A percentile compares a stretch with the other conserved stretches of the same genome.
phyloP scores from a whole-genome alignment of 495 filamentous ascomycete species.

The Tuber microsphaerosporum region DNA sequence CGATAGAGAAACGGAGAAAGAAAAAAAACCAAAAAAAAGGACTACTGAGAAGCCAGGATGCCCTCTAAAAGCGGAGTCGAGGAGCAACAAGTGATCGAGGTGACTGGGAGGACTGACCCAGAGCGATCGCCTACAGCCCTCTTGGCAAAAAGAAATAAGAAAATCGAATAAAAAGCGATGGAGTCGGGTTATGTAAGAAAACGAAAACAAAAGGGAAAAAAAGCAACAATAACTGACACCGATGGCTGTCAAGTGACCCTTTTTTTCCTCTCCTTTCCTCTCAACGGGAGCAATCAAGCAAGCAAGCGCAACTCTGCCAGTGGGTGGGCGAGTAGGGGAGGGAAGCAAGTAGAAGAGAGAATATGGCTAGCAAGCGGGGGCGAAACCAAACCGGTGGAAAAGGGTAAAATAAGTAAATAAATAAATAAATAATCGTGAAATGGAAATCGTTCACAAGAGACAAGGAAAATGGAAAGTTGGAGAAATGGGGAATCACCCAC shows the following conservation, averaged over 20 bases:
- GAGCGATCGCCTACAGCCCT: slow-evolving; percentile 23
- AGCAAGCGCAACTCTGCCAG: neutral
- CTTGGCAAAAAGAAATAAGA: slow-evolving; percentile 14
- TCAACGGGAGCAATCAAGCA: neutral
- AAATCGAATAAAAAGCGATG: neutral
- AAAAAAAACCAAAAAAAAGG: neutral
- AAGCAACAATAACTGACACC: slow-evolving; percentile 11
- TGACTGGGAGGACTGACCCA: slow-evolving; percentile 28
- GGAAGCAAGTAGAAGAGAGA: neutral
- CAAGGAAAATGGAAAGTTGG: neutral
- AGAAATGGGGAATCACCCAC: neutral
- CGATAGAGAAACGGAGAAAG: neutral
- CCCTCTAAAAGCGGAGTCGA: slow-evolving; percentile 10
- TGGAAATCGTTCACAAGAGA: neutral
- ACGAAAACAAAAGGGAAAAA: slow-evolving; percentile 2
- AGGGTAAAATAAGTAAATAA: neutral
- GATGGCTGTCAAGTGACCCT: slow-evolving; percentile 19
- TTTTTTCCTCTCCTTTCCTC: slow-evolving; percentile 1
- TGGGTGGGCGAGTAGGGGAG: neutral
- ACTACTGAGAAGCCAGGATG: slow-evolving; percentile 4
- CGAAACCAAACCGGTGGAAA: neutral
- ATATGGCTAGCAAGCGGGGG: neutral
- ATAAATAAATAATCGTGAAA: neutral
- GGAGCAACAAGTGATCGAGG: slow-evolving; percentile 21
- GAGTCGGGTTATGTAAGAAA: slow-evolving; percentile 20